Evolutionary conservation across 495 filamentous ascomycete genomes (phyloP), one percentile per base, ranked within the genome.

Genomic region (Talaromyces thailandensis): DNA sequence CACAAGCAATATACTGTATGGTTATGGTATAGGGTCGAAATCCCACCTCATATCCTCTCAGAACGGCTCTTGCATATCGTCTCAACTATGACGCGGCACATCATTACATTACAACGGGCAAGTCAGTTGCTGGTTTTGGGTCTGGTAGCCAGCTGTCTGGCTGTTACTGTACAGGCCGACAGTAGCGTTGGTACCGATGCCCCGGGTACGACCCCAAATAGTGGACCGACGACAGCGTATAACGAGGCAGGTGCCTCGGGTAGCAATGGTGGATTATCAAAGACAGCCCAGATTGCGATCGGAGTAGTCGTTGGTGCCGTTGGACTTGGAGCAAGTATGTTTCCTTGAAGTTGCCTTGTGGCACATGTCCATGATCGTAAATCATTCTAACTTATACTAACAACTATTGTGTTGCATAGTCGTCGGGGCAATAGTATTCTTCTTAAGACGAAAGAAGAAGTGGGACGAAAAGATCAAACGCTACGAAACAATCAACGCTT

Each of bases 241-340:
- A 63, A 43, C 29, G 32, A 28, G 9, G 61, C 61, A 25, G 55
- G 62, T 25, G 31, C 62, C 11, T 56, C 48, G 35, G 37, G 53
- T n/a, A 32, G 55, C 37, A 63, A 35, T 50, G 52, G 53, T 23
- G 55, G 55, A 45, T 12, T 63, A 58, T 57, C 62, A 50, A 57
- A 28, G 40, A 24, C 51, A 11, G 55, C 51, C 14, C 64, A 65
- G 40, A 68, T 71, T 23, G 69, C 70, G 55, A 70, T 74, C 56
- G 72, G 72, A 0, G 68, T 69, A 6, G 70, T 74, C 0, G 55
- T 74, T 2, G 70, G 72, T 9, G 63, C 65, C 29, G 62, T 71
- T 40, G 66, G 62, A 9, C 56, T 66, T 26, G 63, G 67, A 51
- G 67, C 67, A 2, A 69, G 71, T 74, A 66, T 61, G 69, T 65